Conservation (phyloP, 2,329 filamentous ascomycete species). For the Fusarium siculi region DNA sequence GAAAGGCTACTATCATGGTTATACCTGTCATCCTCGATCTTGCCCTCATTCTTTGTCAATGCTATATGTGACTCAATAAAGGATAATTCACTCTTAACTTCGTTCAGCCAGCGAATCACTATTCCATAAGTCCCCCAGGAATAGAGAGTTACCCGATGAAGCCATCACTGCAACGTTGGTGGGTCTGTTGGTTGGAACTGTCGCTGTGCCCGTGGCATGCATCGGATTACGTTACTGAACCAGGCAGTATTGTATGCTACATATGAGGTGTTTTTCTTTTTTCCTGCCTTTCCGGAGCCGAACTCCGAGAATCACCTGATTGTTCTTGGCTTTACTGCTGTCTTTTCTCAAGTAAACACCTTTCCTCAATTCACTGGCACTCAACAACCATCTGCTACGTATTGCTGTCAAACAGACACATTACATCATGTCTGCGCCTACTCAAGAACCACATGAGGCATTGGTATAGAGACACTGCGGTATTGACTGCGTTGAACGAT, state of each 20-base stretch:
- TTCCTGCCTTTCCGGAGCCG: background rate
- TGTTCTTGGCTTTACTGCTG: rapidly evolving
- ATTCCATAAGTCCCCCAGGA: rapidly evolving
- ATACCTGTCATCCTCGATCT: too few relatives aligned
- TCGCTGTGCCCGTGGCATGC: conserved; percentile 2
- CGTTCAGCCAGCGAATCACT: background rate
- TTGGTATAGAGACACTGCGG: rapidly evolving
- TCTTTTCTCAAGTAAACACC: background rate
- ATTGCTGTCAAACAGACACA: rapidly evolving
- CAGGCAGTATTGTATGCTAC: background rate
- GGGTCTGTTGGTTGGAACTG: background rate
- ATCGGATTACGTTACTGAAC: background rate
- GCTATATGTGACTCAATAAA: rapidly evolving
- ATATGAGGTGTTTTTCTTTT: background rate
- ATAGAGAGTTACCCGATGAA: background rate
- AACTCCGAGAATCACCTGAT: background rate
- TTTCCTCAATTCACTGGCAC: background rate
- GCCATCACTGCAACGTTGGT: background rate
- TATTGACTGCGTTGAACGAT: rapidly evolving
- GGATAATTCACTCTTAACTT: rapidly evolving
- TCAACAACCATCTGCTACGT: rapidly evolving
- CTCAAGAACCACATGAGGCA: background rate
- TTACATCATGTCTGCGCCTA: background rate
- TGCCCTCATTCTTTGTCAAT: background rate
- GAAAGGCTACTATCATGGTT: rapidly evolving